phyloP scores from a whole-genome alignment of 768 basidiomycete genomes.

The Rhodotorula babjevae region DNA sequence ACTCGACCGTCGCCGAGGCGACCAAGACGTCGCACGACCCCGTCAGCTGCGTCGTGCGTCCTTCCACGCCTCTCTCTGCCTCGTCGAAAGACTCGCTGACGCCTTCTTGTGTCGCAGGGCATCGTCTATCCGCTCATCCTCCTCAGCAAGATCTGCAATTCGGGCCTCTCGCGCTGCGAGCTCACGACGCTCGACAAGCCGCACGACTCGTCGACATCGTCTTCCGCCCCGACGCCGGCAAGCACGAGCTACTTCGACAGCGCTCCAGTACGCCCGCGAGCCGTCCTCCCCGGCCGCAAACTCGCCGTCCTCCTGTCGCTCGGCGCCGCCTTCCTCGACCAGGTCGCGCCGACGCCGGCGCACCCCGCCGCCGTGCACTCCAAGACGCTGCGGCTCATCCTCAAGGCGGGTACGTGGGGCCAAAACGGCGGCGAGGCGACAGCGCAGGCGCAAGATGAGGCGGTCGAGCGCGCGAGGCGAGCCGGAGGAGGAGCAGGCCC shows the following conservation, averaged over 20 bases:
- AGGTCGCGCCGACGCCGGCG: slow-evolving; percentile 6
- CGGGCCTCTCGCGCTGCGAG: slow-evolving; percentile 7
- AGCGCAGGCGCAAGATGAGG: background rate
- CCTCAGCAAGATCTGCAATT: slow-evolving; percentile 11
- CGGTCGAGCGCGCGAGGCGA: background rate
- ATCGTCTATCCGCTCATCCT: slow-evolving; percentile 9
- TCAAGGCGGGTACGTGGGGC: slow-evolving; percentile 4
- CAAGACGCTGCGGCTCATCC: slow-evolving; percentile 3
- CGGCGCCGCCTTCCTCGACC: slow-evolving; percentile 11
- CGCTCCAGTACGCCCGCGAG: background rate
- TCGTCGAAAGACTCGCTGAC: background rate
- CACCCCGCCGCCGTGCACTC: slow-evolving; percentile 8
- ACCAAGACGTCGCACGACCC: background rate
- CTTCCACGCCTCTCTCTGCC: background rate
- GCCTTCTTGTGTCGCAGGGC: background rate
- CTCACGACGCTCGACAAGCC: background rate
- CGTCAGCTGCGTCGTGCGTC: slow-evolving; percentile 6
- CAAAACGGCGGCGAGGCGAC: background rate
- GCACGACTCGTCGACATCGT: background rate
- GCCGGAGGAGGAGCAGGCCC: background rate
- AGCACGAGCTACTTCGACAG: background rate
- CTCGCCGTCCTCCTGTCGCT: slow-evolving; percentile 5
- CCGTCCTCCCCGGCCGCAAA: background rate
- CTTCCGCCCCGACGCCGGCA: background rate
- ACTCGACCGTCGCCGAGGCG: background rate